Evolutionary conservation across 805 yeast species (phyloP), one percentile per base, ranked within the genome.

Genomic region (Candida parachauliodes): DNA sequence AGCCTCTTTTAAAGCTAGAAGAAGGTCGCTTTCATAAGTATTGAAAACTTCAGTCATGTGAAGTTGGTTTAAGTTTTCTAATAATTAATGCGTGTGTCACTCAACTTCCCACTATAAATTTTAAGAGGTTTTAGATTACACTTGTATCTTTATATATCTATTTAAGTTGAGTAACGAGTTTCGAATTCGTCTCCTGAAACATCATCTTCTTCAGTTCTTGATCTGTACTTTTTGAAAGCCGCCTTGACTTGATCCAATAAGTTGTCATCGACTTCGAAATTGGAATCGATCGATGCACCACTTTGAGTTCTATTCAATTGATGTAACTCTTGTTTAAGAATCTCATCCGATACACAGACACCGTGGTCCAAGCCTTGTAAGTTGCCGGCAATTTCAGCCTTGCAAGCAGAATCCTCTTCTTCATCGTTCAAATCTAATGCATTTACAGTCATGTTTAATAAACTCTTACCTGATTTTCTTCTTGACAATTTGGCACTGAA

Each of bases 391-490:
- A 32, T 28, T 5, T 41, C 36, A 9, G 47, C 44, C 14, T 44
- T 45, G 23, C 53, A 50, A 3, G 47, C 49, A 10, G 50, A 52
- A 38, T 37, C 40, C 7, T 33, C 37, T 37, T 47, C 43, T 46
- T 79, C 89, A 21, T 77, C 86, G 35, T 76, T 76, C 48, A 83
- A 61, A 46, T 83, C 88, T 47, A 83, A 64, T 20, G 83, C 70
- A 37, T 80, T 70, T 18, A 83, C 80, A 1, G 89, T 80, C 47
- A 83, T 65, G 44, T 79, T 81, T 47, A 83, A 69, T 38, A 83
- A 62, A 1, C 89, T 82, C 52, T 80, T 82, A n/a, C 87, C 83
- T 21, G 88, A 79, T 50, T 78, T 76, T 55, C 91, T 77, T 55
- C 89, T 72, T 37, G 66, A 60, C 55, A 83, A 61, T 34, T 65